Evolutionary conservation across 1,284 basidiomycete species (phyloP), one percentile per base, ranked within the genome.

Genomic region (Trametes pubescens): DNA sequence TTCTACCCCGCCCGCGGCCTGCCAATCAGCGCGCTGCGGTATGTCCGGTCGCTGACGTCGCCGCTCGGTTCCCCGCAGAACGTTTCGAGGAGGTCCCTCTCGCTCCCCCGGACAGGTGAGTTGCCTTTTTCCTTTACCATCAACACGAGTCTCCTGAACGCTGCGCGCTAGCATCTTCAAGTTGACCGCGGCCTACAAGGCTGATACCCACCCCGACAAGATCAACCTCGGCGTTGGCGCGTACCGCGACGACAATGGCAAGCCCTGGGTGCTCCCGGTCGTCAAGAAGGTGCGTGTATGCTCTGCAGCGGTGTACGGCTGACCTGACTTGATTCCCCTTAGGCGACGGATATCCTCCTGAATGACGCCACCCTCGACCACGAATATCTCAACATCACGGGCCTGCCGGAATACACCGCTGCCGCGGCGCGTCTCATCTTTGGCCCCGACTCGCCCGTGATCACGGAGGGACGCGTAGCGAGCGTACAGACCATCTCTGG

Each of bases 401-500:
- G 96, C 48, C 82, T 97, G 46, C 86, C 93, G 29, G 88, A 90
- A 63, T 98, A 92, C 78, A 94, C 90, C 13, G 76, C 82, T 54
- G 90, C 90, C 1, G 93, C 96, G 10, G 93, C 91, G 24, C 90
- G 88, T 73, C 82, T 98, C 62, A 90, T 98, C 65, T 84, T 98
- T 52, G 94, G 95, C 11, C 63, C 80, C 11, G 83, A 91, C 66
- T 94, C 93, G 34, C 80, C 85, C 53, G 93, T 90, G 24, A 81
- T 97, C 70, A 80, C 82, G 66, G 90, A 96, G 71, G 83, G 83
- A 46, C 86, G 93, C 53, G 87, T 88, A 40, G 81, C 83, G 59
- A 93, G 90, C 72, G 90, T 93, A 46, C 96, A 98, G 79, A 96
- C 96, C 14, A 93, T 98, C 71, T 98, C 96, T 18, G 93, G 96